Percentiles rank a stretch among this genome's conserved stretches.
Evolutionary conservation across 257 asterid genomes (phyloP).

Genomic region (Paraleonurus japonicus): DNA sequence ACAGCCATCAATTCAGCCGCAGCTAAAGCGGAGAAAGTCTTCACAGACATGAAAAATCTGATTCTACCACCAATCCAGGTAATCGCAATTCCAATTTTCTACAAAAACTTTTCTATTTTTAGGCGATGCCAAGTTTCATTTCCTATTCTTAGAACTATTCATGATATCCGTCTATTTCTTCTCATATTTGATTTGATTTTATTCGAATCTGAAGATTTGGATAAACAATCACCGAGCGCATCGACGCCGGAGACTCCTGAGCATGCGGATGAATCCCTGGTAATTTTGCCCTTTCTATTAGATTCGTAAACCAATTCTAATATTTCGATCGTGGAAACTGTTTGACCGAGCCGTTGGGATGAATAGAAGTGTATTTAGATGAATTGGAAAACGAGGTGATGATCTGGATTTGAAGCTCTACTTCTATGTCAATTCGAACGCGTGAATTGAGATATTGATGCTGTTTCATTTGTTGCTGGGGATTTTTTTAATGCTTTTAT

Average conservation of each 20-base stretch:
- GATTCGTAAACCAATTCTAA: conserved; percentile 12
- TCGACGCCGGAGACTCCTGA: conserved; percentile 47
- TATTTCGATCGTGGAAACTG: conserved; percentile 21
- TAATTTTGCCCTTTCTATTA: conserved; percentile 20
- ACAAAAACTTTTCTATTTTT: conserved; percentile 17
- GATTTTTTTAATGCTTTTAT: background rate
- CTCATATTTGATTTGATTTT: conserved; percentile 22
- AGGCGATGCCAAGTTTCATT: conserved; percentile 18
- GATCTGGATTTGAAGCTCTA: conserved; percentile 10
- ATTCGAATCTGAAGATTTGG: conserved; percentile 48
- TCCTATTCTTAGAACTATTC: conserved; percentile 45
- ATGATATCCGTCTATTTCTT: background rate
- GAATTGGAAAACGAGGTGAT: conserved; percentile 13
- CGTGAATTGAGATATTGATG: conserved; percentile 21
- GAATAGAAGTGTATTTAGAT: conserved; percentile 9
- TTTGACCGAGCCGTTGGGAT: conserved; percentile 24
- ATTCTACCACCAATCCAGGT: conserved; percentile 59
- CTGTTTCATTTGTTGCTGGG: conserved; percentile 9
- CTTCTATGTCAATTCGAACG: conserved; percentile 2
- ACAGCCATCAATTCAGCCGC: conserved; percentile 98
- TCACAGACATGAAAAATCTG: conserved; percentile 88
- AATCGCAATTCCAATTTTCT: background rate
- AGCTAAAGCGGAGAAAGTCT: conserved; percentile 97
- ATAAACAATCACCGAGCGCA: conserved; percentile 47
- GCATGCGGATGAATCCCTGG: conserved; percentile 55